Base-by-base conservation (phyloP, 1,139 yeast genomes). In the Blastobotrys indianensis region DNA sequence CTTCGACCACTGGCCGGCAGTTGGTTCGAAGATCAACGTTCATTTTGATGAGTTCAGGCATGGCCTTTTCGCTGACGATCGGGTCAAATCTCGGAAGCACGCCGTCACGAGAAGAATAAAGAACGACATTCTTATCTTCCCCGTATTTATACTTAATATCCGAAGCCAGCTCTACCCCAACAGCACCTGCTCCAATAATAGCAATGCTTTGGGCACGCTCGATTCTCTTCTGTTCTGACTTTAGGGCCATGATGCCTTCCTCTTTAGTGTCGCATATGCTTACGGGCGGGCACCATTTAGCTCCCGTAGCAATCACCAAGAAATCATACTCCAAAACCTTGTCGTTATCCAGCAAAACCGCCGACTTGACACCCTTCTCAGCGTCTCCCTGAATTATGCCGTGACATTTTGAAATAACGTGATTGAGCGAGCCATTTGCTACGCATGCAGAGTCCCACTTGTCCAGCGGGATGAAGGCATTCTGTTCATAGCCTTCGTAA, bases 281-380 rank as follows among this genome's bases (percentile, higher is more conserved):
- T 42, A 84, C 86, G 29, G 51, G 53, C 12, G 41, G 38, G 2
- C 53, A 32, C 52, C 83, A 82, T 60, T 90, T 90, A 40, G 94
- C 90, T 60, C 95, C 95, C 41, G 86, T 88, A 37, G 94, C 92
- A 51, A 85, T 76, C 44, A 86, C 78, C 63, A 85, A 72, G 65
- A 82, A 82, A 64, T 85, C 94, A 65, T 85, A 86, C 54, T 63
- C 62, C 46, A 72, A 54, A 47, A 68, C 66, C 4, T 51, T 52
- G 31, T 39, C 39, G 11, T 44, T 37, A 13, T 30, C 42, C 23
- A 33, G 34, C 42, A n/a, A 25, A 12, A 35, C 34, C 2, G n/a
- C 35, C 37, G 11, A 40, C 25, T 20, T 20, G 25, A 20, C 7
- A 7, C 25, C 25, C 7, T 20, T 20, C 25, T 20, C 25, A 7